Percentiles rank a stretch among this genome's conserved stretches.
phyloP scores from a whole-genome alignment of 2,329 filamentous ascomycete species.

The Annulohypoxylon truncatum region DNA sequence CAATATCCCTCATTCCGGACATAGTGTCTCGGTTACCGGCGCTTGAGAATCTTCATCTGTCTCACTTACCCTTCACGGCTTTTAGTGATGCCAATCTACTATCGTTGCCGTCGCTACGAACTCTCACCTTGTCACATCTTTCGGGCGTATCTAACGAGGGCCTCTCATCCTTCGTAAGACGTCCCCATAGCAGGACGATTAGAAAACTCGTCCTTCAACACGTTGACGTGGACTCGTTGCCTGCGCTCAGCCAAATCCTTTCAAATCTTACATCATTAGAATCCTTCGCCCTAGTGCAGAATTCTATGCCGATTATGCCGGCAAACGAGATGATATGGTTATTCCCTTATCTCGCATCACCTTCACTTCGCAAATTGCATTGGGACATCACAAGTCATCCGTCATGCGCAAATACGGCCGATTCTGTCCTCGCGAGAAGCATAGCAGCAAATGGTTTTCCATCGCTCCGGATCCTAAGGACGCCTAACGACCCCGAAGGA shows the following conservation, averaged over 20 bases:
- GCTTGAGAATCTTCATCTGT: constrained; percentile 69
- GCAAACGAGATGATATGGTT: constrained; percentile 68
- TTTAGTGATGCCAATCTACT: constrained; percentile 69
- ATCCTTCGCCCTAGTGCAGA: constrained; percentile 66
- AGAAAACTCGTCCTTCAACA: constrained; percentile 66
- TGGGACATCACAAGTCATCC: constrained; percentile 71
- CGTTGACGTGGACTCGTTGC: constrained; percentile 66
- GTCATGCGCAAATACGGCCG: constrained; percentile 60
- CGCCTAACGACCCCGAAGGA: constrained; percentile 76
- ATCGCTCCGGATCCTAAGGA: constrained; percentile 66
- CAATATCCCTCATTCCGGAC: constrained; percentile 63
- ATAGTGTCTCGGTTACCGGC: constrained; percentile 64
- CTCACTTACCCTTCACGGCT: constrained; percentile 64
- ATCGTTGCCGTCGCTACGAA: constrained; percentile 65
- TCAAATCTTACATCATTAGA: constrained; percentile 63
- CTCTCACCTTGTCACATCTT: constrained; percentile 66
- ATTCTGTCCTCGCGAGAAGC: constrained; percentile 71
- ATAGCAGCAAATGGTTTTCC: constrained; percentile 74
- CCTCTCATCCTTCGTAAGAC: constrained; percentile 67
- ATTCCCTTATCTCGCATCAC: constrained; percentile 71
- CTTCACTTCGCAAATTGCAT: constrained; percentile 65
- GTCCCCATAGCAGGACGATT: constrained; percentile 59
- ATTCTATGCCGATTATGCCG: constrained; percentile 65
- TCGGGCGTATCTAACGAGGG: constrained; percentile 67
- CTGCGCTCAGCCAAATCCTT: constrained; percentile 68